phyloP scores from a whole-genome alignment of 441 rosid species.

The Kokia cookei region DNA sequence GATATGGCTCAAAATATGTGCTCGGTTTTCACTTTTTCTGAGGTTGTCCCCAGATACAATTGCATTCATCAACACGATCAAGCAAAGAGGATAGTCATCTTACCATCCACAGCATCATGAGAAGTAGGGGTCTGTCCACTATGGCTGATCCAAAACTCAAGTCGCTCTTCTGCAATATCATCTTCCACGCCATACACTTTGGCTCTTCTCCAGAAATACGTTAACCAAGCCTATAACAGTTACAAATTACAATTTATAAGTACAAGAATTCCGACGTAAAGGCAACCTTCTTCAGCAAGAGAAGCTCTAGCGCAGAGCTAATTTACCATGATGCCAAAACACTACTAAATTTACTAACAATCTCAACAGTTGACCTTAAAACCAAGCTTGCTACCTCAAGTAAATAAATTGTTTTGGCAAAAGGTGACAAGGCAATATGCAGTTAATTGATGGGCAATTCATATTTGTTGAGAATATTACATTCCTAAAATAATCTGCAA shows the following conservation, averaged over 20 bases:
- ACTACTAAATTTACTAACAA: background rate
- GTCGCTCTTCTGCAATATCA: conserved; percentile 84
- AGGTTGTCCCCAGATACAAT: no score
- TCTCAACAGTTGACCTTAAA: background rate
- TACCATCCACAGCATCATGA: conserved; percentile 90
- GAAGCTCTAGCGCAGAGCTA: background rate
- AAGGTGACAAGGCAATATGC: background rate
- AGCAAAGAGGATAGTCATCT: background rate
- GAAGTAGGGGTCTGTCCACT: conserved; percentile 56
- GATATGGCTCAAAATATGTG: no score
- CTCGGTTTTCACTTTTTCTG: no score
- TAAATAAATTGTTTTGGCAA: background rate
- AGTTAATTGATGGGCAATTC: background rate
- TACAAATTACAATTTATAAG: background rate
- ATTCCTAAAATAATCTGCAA: background rate
- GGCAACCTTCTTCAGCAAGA: background rate
- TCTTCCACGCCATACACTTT: conserved; percentile 74
- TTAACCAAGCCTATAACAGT: conserved; percentile 75
- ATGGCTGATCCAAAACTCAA: conserved; percentile 77
- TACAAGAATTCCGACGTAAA: background rate
- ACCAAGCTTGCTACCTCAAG: background rate
- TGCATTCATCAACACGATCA: no score
- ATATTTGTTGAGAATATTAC: background rate
- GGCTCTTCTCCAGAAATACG: conserved; percentile 94
- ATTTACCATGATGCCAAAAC: background rate